Conservation (phyloP, 306 rosid genomes). For the Quercus rubra region DNA sequence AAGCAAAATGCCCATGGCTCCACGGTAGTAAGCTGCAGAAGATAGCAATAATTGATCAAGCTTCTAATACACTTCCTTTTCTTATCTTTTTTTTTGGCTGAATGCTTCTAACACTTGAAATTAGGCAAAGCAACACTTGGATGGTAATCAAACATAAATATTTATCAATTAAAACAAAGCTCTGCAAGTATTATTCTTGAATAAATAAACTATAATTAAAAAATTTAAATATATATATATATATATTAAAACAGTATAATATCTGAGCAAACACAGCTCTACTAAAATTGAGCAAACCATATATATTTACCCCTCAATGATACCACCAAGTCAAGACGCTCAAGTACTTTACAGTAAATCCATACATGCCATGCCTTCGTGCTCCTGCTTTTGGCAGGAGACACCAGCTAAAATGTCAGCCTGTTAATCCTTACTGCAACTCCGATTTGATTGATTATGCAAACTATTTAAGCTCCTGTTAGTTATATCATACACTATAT, state of each 20-base stretch:
- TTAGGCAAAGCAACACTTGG: neutral
- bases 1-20: constrained; percentile 99
- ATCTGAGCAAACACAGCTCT: neutral
- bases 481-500: neutral
- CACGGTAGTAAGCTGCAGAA: constrained; percentile 88
- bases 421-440: neutral
- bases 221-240: neutral
- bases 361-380: neutral
- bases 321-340: neutral
- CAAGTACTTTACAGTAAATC: neutral
- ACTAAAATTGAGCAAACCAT: neutral
- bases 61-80: neutral
- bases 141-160: neutral
- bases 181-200: neutral
- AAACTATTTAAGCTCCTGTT: neutral
- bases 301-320: neutral
- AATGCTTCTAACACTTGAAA: neutral
- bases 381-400: neutral
- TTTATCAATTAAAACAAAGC: neutral
- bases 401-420: neutral
- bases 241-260: neutral
- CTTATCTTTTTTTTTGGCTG: too few species aligned
- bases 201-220: neutral
- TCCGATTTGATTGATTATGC: neutral
- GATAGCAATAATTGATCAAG: neutral